phyloP scores from a whole-genome alignment of 306 rosid species.

The Luffa acutangula region DNA sequence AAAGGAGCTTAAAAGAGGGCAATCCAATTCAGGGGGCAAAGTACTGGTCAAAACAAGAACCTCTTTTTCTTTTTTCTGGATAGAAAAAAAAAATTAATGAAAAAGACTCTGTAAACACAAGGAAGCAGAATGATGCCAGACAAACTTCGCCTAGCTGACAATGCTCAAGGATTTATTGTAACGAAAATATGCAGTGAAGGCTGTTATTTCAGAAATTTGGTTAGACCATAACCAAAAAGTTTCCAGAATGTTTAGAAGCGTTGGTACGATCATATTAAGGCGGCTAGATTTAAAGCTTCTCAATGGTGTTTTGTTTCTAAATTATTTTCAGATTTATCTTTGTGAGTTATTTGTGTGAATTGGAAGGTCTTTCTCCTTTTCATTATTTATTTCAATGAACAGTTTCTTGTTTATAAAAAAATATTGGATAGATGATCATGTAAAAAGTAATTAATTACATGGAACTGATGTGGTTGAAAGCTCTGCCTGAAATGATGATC shows the following conservation, averaged over 20 bases:
- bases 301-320: neutral
- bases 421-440: neutral
- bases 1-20: neutral
- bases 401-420: neutral
- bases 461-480: slow-evolving; percentile 40
- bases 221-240: neutral
- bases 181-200: neutral
- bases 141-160: neutral
- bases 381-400: neutral
- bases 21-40: neutral
- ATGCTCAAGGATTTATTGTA: neutral
- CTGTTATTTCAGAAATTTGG: neutral
- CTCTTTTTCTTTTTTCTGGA: neutral
- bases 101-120: neutral
- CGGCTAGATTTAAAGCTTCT: neutral
- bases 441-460: slow-evolving; percentile 48
- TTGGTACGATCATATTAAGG: neutral
- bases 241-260: neutral
- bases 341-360: neutral
- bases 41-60: neutral
- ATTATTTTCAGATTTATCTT: neutral
- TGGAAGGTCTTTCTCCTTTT: neutral
- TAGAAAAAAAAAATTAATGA: neutral
- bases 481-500: slow-evolving; percentile 63
- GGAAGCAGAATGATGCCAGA: neutral